Conservation (phyloP, 1,284 basidiomycete species). For the Ceratobasidium sp. region DNA sequence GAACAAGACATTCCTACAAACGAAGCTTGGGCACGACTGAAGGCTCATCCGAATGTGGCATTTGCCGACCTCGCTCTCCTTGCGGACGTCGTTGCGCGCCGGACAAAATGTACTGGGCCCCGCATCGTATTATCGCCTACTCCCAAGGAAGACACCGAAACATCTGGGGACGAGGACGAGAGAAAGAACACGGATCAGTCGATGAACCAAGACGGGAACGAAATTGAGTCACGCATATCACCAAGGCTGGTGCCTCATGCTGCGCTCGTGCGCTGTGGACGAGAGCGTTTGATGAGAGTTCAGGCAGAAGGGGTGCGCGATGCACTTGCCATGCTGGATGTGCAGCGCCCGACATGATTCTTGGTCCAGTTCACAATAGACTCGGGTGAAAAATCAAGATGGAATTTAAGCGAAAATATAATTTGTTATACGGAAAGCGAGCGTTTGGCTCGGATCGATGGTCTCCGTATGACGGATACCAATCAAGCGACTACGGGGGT, state of each 20-base stretch:
- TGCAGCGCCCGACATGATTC: slow-evolving; percentile 21
- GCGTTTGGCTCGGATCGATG: no score
- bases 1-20: slow-evolving; percentile 74
- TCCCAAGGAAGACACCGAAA: slow-evolving; percentile 49
- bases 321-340: slow-evolving; percentile 78
- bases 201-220: not conserved
- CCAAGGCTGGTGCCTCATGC: slow-evolving; percentile 61
- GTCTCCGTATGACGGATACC: no score
- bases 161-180: not conserved
- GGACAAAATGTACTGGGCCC: slow-evolving; percentile 79
- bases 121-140: slow-evolving; percentile 69
- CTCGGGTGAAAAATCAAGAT: not conserved
- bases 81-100: slow-evolving; percentile 85
- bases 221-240: not conserved
- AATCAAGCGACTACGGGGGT: no score
- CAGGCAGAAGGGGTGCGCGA: slow-evolving; percentile 78
- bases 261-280: slow-evolving; percentile 54
- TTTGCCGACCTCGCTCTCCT: slow-evolving; percentile 82
- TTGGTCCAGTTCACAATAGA: no score
- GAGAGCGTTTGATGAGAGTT: slow-evolving; percentile 71
- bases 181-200: not conserved
- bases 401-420: not conserved
- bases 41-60: slow-evolving; percentile 85
- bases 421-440: not conserved
- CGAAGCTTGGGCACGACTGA: slow-evolving; percentile 85